Conservation (phyloP, 306 rosid species). For the Prunus mume region DNA sequence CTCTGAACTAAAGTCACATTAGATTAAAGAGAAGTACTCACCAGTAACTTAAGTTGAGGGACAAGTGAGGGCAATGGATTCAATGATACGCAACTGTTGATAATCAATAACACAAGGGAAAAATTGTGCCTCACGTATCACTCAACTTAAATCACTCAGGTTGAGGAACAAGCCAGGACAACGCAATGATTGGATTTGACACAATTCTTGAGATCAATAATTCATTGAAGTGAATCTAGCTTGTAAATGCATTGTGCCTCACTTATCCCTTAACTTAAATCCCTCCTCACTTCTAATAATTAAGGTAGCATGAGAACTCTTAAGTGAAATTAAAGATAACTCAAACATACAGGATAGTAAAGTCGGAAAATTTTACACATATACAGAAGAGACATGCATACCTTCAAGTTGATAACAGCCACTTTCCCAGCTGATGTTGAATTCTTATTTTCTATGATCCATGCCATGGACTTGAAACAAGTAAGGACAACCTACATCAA, state of each 20-base stretch:
- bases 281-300: background rate
- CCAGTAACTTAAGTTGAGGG: background rate
- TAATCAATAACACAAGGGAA: too few relatives aligned
- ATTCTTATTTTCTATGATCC: slow-evolving; percentile 68
- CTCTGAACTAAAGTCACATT: background rate
- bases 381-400: slow-evolving; percentile 14
- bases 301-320: background rate
- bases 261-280: background rate
- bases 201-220: background rate
- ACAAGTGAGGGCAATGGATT: background rate
- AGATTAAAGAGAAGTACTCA: background rate
- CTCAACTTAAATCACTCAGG: background rate
- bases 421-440: slow-evolving; percentile 49
- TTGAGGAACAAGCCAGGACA: background rate
- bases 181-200: background rate
- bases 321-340: background rate
- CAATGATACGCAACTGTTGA: background rate
- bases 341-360: background rate
- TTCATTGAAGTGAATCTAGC: background rate
- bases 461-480: slow-evolving; percentile 76
- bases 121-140: too few relatives aligned
- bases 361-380: slow-evolving; percentile 4
- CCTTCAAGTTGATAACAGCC: slow-evolving; percentile 75
- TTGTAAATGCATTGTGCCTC: background rate
- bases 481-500: slow-evolving; percentile 62